Evolutionary conservation across 164 flowering plant genomes (phyloP), one percentile per base, ranked within the genome.

Genomic region (Akebia trifoliata): DNA sequence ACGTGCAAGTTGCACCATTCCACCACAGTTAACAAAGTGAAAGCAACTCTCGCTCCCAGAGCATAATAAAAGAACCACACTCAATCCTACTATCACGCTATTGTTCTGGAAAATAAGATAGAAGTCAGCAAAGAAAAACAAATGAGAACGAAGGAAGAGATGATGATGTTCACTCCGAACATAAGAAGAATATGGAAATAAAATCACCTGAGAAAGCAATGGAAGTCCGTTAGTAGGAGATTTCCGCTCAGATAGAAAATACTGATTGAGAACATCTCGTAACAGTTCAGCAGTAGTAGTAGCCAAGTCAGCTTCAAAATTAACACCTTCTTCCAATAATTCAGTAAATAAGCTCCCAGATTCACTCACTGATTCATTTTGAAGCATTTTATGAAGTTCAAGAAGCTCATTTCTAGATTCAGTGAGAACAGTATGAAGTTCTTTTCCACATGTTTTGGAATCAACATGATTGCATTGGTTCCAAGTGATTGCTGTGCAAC

Each of bases 11-110:
- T 77, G 83, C 69, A 82, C 81, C 96, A 94, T 78, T 62, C 96
- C 96, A 63, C 93, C 93, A 63, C 73, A 66, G 73, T 77, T 78
- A 38, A 94, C 93, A 73, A 87, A 94, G 55, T 90, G 93, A 69
- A 79, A 86, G 76, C 95, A 94, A 67, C 84, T 70, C 60, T 90
- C 97, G 68, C 62, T 73, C 53, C 74, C 76, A 67, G 87, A 83
- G 76, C 96, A 90, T 69, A 87, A 60, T 8, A 90, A 62, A 64
- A 75, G 76, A 54, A 85, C 82, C 56, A 80, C 36, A 56, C 84
- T 76, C 74, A 88, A 65, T 60, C 85, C 85, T 49, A 86, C 30
- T 50, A 83, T 70, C 53, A 71, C 50, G 52, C 59, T 80, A 57
- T 78, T 75, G 57, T 58, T 77, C 99, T 94, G 91, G 57, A 71